These are phyloP conservation scores for Penicillium malachiteum DNA, from an alignment of 495 filamentous ascomycete species.

Conservation along the genomic window DNA sequence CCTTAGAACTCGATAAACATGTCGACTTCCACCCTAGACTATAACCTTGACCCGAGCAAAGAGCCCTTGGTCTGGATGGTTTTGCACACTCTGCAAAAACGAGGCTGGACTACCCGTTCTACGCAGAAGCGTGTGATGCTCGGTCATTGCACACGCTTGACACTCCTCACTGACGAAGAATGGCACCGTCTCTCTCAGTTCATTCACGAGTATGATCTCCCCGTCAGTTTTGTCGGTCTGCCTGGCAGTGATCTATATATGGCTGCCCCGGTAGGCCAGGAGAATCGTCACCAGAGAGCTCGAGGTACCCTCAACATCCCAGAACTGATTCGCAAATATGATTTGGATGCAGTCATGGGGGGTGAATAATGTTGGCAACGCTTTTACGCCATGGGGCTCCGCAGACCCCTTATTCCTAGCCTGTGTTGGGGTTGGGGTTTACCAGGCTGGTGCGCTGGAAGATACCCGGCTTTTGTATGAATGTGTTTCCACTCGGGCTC, in stretches of 20 bases:
- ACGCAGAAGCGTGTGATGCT: slow-evolving; percentile 55
- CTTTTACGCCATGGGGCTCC: slow-evolving; percentile 72
- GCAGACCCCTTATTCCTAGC: slow-evolving; percentile 67
- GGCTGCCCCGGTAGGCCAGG: slow-evolving; percentile 51
- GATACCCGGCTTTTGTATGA: slow-evolving; percentile 62
- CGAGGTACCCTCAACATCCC: slow-evolving; percentile 64
- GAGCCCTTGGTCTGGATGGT: slow-evolving; percentile 54
- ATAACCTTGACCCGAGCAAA: slow-evolving; percentile 53
- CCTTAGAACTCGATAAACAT: slow-evolving; percentile 50
- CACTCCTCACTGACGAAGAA: slow-evolving; percentile 50
- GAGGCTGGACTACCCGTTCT: slow-evolving; percentile 41
- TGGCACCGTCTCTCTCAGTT: slow-evolving; percentile 46
- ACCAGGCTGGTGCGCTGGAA: slow-evolving; percentile 61
- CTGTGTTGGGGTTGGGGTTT: slow-evolving; percentile 63
- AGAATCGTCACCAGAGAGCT: slow-evolving; percentile 27
- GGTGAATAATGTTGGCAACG: slow-evolving; percentile 78
- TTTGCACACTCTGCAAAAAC: slow-evolving; percentile 45
- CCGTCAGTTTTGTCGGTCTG: slow-evolving; percentile 68
- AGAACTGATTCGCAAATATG: slow-evolving; percentile 60
- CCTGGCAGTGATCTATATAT: slow-evolving; percentile 76
- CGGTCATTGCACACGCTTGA: slow-evolving; percentile 70
- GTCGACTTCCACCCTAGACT: slow-evolving; percentile 76
- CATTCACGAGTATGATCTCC: slow-evolving; percentile 48
- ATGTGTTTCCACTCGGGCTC: slow-evolving; percentile 60
- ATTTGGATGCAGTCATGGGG: slow-evolving; percentile 60